A percentile compares a stretch with the other conserved stretches of the same genome.
Evolutionary conservation across 257 asterid species (phyloP).

Genomic region (Gentiana macrophylla): DNA sequence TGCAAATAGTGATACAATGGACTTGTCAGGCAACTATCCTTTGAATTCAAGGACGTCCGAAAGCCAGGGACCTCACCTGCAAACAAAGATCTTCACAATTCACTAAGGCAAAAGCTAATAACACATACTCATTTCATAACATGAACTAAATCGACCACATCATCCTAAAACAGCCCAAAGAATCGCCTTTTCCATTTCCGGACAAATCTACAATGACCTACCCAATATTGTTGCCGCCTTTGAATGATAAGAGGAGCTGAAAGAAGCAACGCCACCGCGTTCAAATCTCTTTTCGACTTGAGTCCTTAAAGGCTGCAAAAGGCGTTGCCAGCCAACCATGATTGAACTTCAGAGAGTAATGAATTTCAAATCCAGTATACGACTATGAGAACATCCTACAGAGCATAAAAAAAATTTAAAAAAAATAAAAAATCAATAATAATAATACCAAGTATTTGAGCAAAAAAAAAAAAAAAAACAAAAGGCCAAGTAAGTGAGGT

Average conservation of each 20-base stretch:
- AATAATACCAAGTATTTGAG: too few species aligned
- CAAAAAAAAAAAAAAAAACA: background rate
- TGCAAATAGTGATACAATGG: slow-evolving; percentile 44
- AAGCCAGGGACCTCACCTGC: slow-evolving; percentile 44
- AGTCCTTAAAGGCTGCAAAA: slow-evolving; percentile 49
- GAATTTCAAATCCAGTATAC: background rate
- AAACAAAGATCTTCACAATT: slow-evolving; percentile 7
- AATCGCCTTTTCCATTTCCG: too few species aligned
- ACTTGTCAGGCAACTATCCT: slow-evolving; percentile 32
- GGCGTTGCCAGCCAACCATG: slow-evolving; percentile 76
- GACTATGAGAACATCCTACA: background rate
- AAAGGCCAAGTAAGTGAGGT: background rate
- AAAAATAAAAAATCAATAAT: background rate
- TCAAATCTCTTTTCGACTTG: slow-evolving; percentile 56
- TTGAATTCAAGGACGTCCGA: slow-evolving; percentile 26
- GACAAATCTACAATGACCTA: slow-evolving; percentile 14
- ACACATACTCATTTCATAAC: background rate
- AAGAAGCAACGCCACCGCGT: slow-evolving; percentile 24
- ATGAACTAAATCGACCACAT: background rate
- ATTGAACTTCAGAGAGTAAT: slow-evolving; percentile 11
- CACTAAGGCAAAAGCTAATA: too few species aligned
- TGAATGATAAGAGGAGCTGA: slow-evolving; percentile 34
- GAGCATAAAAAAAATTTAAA: background rate
- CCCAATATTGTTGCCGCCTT: slow-evolving; percentile 49
- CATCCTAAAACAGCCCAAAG: background rate